phyloP scores from a whole-genome alignment of 176 grass and related monocot genomes.

The Ensete glaucum region DNA sequence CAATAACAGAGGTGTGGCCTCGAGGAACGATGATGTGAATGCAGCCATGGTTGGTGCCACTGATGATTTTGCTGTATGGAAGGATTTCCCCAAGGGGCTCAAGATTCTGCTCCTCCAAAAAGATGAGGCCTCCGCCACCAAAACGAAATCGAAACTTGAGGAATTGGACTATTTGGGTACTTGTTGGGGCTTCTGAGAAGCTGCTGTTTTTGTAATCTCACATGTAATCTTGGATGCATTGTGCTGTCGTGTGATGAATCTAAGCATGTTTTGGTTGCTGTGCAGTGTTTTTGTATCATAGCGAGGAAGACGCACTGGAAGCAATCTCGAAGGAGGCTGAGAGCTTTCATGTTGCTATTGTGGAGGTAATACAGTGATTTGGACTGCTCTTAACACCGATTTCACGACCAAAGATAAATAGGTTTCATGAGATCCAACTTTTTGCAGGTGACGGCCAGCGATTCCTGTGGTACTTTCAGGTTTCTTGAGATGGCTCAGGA shows the following conservation, averaged over 20 bases:
- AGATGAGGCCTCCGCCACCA: slow-evolving; percentile 17
- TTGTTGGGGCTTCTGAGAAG: neutral
- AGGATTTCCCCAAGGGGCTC: slow-evolving; percentile 45
- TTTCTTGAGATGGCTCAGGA: slow-evolving; percentile 9
- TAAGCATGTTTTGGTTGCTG: neutral
- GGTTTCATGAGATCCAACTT: neutral
- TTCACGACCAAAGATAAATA: neutral
- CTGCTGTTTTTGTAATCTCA: neutral
- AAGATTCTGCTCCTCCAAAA: slow-evolving; percentile 31
- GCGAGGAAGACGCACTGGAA: slow-evolving; percentile 20
- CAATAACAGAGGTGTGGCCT: too few relatives aligned
- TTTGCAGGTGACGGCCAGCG: neutral
- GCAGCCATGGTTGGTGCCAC: neutral
- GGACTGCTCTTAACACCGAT: neutral
- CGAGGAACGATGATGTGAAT: neutral
- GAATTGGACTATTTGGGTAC: slow-evolving; percentile 34
- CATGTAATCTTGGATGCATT: neutral
- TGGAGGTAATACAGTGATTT: slow-evolving; percentile 19
- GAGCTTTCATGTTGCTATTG: slow-evolving; percentile 38
- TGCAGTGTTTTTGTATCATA: neutral
- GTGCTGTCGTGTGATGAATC: neutral
- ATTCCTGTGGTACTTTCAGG: neutral
- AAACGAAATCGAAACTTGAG: slow-evolving; percentile 31
- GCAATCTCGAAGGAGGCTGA: slow-evolving; percentile 24
- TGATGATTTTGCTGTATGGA: slow-evolving; percentile 34